These are phyloP conservation scores for Retiboletus flavoniger DNA, from an alignment of 1,284 basidiomycete genomes.

Conservation along the genomic window DNA sequence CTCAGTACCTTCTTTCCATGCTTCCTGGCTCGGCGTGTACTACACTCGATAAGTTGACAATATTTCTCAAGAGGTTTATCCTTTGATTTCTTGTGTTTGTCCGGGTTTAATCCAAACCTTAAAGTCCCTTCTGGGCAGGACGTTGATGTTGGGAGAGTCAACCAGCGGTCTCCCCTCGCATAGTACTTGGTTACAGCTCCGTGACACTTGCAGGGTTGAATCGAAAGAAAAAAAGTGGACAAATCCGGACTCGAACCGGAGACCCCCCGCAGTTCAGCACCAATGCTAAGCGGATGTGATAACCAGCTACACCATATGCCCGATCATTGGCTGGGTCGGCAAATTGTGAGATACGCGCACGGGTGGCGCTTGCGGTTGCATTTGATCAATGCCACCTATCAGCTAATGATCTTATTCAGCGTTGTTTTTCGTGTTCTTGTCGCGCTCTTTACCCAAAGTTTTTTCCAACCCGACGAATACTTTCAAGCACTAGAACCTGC, in stretches of 20 bases:
- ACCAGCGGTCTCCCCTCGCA: too few species aligned
- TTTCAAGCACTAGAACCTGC: constrained; percentile 95
- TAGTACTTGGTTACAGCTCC: too few species aligned
- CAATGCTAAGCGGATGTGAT: constrained; percentile 50
- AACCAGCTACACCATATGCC: constrained; percentile 52
- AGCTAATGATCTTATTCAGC: constrained; percentile 31
- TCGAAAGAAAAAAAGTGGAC: constrained; percentile 25
- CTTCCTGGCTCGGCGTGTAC: neutral
- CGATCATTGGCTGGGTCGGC: constrained; percentile 6
- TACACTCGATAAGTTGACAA: neutral
- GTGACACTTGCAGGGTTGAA: too few species aligned
- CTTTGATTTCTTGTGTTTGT: neutral
- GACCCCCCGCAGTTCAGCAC: constrained; percentile 35
- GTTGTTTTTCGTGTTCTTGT: constrained; percentile 54
- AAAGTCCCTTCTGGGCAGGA: too few species aligned
- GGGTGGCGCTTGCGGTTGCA: neutral
- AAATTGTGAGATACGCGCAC: neutral
- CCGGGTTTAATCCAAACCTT: neutral
- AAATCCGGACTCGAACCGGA: constrained; percentile 44
- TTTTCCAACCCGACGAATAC: constrained; percentile 98
- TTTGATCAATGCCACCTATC: neutral
- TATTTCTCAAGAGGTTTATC: neutral
- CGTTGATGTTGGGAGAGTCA: too few species aligned
- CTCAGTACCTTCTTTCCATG: neutral
- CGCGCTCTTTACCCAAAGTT: constrained; percentile 75